These are phyloP conservation scores for Pelargonium myrrhifolium DNA, from an alignment of 441 rosid genomes.

Conservation along the genomic window DNA sequence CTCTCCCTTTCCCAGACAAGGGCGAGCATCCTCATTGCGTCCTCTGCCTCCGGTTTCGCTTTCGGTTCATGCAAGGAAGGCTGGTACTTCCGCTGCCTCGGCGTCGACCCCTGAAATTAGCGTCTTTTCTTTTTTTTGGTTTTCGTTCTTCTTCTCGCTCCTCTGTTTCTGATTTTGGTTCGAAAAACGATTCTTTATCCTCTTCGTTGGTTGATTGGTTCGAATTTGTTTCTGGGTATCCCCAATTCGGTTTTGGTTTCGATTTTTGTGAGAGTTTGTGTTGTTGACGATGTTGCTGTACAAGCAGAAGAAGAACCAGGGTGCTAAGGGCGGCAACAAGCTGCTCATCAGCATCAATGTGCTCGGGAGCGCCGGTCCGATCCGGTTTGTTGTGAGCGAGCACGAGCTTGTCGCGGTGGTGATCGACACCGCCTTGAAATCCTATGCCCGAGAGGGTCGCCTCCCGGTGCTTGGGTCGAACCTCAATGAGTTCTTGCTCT, in stretches of 20 bases:
- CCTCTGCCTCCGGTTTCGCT: constrained; percentile 52
- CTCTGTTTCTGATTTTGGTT: constrained; percentile 1
- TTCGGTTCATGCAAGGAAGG: constrained; percentile 96
- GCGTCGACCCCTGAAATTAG: constrained; percentile 91
- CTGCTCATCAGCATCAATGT: constrained; percentile 71
- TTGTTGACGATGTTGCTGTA: constrained; percentile 45
- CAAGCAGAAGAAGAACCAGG: constrained; percentile 75
- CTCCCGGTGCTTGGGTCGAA: constrained; percentile 81
- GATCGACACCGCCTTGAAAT: constrained; percentile 71
- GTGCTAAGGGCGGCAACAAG: constrained; percentile 51
- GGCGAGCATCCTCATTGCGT: constrained; percentile 57
- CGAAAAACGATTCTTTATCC: too few species aligned
- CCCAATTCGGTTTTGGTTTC: too few species aligned
- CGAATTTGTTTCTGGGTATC: too few species aligned
- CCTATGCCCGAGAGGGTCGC: constrained; percentile 86
- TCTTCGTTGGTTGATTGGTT: constrained; percentile 4
- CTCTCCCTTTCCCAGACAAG: constrained; percentile 87
- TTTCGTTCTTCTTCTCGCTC: neutral
- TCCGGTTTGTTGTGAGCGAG: constrained; percentile 78
- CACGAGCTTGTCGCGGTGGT: constrained; percentile 61
- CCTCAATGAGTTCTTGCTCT: constrained; percentile 63
- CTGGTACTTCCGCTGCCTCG: constrained; percentile 98
- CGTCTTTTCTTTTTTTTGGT: neutral
- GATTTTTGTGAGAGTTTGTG: constrained; percentile 6
- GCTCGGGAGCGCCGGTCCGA: constrained; percentile 91